Percentiles rank a stretch among this genome's conserved stretches.
Conservation (phyloP, 371 early-diverging fungal species). For the Syncephalastrum contaminatum region DNA sequence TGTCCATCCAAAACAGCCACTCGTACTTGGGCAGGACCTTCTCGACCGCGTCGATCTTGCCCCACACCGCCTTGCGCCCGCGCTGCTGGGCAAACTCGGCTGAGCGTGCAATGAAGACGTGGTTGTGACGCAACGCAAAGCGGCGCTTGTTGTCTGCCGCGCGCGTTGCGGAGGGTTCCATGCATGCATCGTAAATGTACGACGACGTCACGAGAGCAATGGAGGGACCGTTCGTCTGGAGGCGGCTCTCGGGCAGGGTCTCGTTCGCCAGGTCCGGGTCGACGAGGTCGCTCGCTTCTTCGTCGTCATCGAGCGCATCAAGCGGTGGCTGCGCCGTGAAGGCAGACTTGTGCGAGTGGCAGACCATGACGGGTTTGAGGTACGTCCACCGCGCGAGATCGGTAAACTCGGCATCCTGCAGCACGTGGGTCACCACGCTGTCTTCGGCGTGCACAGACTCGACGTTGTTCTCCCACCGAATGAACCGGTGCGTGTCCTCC, state of each 20-base stretch:
- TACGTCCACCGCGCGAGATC: slow-evolving; percentile 32
- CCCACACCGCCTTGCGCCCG: slow-evolving; percentile 56
- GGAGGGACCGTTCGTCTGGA: slow-evolving; percentile 11
- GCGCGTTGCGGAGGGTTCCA: slow-evolving; percentile 57
- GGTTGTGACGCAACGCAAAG: slow-evolving; percentile 56
- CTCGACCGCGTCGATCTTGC: slow-evolving; percentile 62
- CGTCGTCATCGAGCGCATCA: slow-evolving; percentile 22
- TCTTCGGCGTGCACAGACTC: slow-evolving; percentile 34
- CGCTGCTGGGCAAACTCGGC: slow-evolving; percentile 62
- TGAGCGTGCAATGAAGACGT: slow-evolving; percentile 60
- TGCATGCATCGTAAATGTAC: slow-evolving; percentile 60
- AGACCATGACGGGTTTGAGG: slow-evolving; percentile 19
- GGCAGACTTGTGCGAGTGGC: slow-evolving; percentile 17
- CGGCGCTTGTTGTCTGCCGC: slow-evolving; percentile 58
- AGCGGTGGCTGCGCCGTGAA: slow-evolving; percentile 10
- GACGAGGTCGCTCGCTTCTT: slow-evolving; percentile 5
- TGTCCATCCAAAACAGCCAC: slow-evolving; percentile 70
- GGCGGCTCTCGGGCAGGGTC: not conserved
- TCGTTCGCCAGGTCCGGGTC: slow-evolving; percentile 8
- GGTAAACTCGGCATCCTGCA: slow-evolving; percentile 38
- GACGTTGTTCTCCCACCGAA: slow-evolving; percentile 42
- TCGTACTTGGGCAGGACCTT: slow-evolving; percentile 64
- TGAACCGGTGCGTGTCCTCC: slow-evolving; percentile 27
- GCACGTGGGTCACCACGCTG: slow-evolving; percentile 31
- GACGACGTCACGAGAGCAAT: slow-evolving; percentile 61